phyloP scores from a whole-genome alignment of 225 moss, liverwort and hornwort genomes.

The Sphagnum contortum region DNA sequence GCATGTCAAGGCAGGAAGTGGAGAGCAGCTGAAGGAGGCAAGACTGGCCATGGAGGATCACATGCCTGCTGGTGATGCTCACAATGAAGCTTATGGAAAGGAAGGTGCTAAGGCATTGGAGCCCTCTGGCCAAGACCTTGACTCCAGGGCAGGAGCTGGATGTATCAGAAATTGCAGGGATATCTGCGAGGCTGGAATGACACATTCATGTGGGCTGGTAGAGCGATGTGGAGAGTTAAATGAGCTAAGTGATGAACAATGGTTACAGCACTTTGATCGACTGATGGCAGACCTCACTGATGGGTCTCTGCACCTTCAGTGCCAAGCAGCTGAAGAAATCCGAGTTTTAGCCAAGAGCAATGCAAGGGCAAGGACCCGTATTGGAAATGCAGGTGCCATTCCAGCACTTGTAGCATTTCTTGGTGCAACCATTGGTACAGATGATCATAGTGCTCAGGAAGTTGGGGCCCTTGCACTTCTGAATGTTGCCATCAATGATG shows the following conservation, averaged over 20 bases:
- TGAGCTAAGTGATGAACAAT: conserved; percentile 31
- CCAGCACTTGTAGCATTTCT: conserved; percentile 69
- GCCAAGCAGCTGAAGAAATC: conserved; percentile 56
- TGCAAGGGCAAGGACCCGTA: conserved; percentile 41
- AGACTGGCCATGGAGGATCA: conserved; percentile 28
- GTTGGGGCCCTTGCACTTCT: conserved; percentile 57
- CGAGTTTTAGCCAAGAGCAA: conserved; percentile 50
- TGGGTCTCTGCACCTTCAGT: conserved; percentile 53
- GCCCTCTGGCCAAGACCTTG: not conserved
- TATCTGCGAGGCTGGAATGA: conserved; percentile 1
- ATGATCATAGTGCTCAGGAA: conserved; percentile 61
- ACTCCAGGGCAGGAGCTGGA: conserved; percentile 1
- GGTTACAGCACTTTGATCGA: conserved; percentile 38
- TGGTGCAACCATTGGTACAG: conserved; percentile 35
- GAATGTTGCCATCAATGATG: conserved; percentile 72
- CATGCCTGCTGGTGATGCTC: conserved; percentile 19
- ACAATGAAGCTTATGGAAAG: too few species aligned
- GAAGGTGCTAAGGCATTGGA: too few species aligned
- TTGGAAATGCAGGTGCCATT: conserved; percentile 65
- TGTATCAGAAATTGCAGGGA: conserved; percentile 11
- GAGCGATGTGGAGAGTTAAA: conserved; percentile 26
- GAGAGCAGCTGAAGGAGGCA: conserved; percentile 37
- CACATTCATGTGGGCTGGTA: conserved; percentile 9
- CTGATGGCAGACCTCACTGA: conserved; percentile 44
- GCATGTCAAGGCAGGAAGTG: conserved; percentile 28